A percentile compares a stretch with the other conserved stretches of the same genome.
Conservation (phyloP, 2,329 filamentous ascomycete genomes). For the Arthrobotrys megalospora region DNA sequence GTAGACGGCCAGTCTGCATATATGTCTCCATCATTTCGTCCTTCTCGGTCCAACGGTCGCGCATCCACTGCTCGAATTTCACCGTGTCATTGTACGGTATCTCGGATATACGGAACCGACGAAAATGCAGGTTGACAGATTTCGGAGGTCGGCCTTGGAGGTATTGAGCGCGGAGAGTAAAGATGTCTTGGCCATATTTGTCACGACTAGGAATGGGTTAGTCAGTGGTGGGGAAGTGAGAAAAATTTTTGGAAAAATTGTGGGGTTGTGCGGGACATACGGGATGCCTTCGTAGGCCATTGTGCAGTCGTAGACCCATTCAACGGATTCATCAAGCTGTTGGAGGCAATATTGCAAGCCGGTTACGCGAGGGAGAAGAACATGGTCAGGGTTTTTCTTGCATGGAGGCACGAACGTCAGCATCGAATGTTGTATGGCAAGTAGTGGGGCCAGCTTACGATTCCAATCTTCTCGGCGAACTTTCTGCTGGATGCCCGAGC, state of each 20-base stretch:
- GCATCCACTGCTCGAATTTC: slow-evolving; percentile 86
- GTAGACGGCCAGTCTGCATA: slow-evolving; percentile 82
- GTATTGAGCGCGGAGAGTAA: slow-evolving; percentile 87
- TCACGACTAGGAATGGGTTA: slow-evolving; percentile 73
- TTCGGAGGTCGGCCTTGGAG: slow-evolving; percentile 90
- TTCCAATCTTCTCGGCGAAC: slow-evolving; percentile 83
- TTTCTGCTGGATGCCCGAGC: slow-evolving; percentile 78
- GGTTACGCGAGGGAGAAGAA: slow-evolving; percentile 83
- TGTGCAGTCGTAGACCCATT: slow-evolving; percentile 93
- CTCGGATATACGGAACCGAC: slow-evolving; percentile 82
- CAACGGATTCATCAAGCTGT: slow-evolving; percentile 78
- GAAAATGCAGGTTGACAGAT: slow-evolving; percentile 97
- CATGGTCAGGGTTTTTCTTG: slow-evolving; percentile 77
- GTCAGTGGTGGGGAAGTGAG: slow-evolving; percentile 10
- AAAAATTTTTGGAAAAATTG: slow-evolving; percentile 2
- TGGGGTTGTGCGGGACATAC: slow-evolving; percentile 72
- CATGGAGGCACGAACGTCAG: background rate
- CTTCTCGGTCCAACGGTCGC: slow-evolving; percentile 91
- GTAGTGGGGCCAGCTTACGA: slow-evolving; percentile 65
- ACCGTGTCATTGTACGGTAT: slow-evolving; percentile 84
- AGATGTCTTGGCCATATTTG: slow-evolving; percentile 90
- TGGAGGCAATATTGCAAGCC: slow-evolving; percentile 84
- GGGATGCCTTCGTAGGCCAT: slow-evolving; percentile 94
- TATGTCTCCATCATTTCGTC: slow-evolving; percentile 90
- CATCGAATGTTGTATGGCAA: background rate